Conservation (phyloP, 176 grass and related monocot species). For the Phoenix dactylifera region DNA sequence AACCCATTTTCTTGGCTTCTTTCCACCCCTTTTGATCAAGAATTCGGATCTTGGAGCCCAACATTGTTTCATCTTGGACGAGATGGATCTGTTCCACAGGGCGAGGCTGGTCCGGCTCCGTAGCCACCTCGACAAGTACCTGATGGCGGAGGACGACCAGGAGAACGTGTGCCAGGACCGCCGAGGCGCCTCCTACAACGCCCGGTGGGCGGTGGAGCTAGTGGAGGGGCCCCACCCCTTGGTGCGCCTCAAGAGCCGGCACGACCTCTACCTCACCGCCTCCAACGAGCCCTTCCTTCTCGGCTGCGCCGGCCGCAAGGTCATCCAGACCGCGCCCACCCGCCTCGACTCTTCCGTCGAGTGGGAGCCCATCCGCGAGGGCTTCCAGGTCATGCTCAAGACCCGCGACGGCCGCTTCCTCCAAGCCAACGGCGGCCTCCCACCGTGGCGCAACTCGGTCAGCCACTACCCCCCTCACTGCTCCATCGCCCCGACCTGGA, state of each 20-base stretch:
- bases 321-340: constrained; percentile 1
- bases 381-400: no score
- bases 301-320: constrained; percentile 19
- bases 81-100: constrained; percentile 20
- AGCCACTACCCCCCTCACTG: no score
- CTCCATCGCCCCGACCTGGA: no score
- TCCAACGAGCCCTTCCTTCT: constrained; percentile 12
- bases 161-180: constrained; percentile 13
- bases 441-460: no score
- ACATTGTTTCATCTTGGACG: no score
- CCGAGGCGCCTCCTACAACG: background rate
- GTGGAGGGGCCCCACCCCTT: background rate
- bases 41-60: no score
- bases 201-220: constrained; percentile 4
- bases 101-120: constrained; percentile 15
- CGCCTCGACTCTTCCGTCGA: constrained; percentile 8
- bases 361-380: constrained; percentile 9
- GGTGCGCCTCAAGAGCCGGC: constrained; percentile 8
- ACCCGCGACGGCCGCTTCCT: no score
- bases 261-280: constrained; percentile 13
- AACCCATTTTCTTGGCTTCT: no score
- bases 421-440: no score
- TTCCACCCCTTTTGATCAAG: no score
- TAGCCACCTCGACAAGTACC: constrained; percentile 21
- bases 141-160: constrained; percentile 19